These are phyloP conservation scores for Globisporangium emineosum DNA, from an alignment of 352 stramenopile species.

Conservation along the genomic window DNA sequence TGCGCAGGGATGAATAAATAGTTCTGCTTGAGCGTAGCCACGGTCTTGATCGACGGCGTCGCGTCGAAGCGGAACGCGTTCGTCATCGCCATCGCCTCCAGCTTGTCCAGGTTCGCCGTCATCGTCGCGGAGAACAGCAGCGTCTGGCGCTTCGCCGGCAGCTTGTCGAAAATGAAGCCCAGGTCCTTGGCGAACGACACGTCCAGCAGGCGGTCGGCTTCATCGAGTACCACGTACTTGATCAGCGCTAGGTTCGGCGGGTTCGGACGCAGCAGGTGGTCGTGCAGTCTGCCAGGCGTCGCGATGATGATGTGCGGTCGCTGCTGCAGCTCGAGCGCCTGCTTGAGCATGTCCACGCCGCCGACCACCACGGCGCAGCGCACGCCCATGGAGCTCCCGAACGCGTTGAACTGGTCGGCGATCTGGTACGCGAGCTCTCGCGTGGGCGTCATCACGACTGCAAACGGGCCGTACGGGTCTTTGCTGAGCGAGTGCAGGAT, in stretches of 20 bases:
- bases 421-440: conserved; percentile 99
- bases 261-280: conserved; percentile 90
- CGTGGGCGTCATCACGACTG: conserved; percentile 95
- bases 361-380: conserved; percentile 93
- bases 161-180: conserved; percentile 76
- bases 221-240: conserved; percentile 97
- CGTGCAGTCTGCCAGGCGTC: conserved; percentile 93
- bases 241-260: conserved; percentile 89
- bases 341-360: conserved; percentile 93
- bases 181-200: conserved; percentile 87
- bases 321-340: conserved; percentile 86
- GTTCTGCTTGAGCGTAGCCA: conserved; percentile 92
- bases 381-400: conserved; percentile 91
- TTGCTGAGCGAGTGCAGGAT: conserved; percentile 95
- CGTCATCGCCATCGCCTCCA: conserved; percentile 72
- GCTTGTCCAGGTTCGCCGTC: conserved; percentile 89
- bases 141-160: conserved; percentile 89
- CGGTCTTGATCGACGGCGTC: conserved; percentile 84
- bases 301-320: conserved; percentile 97
- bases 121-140: conserved; percentile 98
- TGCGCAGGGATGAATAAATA: conserved; percentile 98
- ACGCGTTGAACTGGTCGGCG: conserved; percentile 95
- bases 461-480: conserved; percentile 95
- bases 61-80: conserved; percentile 72
- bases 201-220: conserved; percentile 95